Percentiles rank a stretch among this genome's conserved stretches.
Conservation (phyloP, 108 stramenopile genomes). For the Cyclotella baltica region DNA sequence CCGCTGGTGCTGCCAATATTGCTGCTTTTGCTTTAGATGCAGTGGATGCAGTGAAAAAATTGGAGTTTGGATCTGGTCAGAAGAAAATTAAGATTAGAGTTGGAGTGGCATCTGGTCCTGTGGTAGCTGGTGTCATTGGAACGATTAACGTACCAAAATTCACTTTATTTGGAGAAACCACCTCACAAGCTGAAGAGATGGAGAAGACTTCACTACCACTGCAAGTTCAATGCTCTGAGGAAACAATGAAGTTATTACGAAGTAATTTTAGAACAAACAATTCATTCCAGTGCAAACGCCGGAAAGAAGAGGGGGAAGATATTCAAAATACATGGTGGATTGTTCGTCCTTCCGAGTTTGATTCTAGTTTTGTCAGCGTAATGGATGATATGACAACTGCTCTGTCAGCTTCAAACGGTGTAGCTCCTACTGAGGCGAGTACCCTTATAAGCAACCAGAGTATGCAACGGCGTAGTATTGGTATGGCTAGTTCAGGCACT, state of each 20-base stretch:
- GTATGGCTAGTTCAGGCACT: background rate
- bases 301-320: background rate
- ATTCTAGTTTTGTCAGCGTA: background rate
- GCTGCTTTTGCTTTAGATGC: conserved; percentile 46
- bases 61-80: conserved; percentile 6
- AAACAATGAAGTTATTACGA: background rate
- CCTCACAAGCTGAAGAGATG: background rate
- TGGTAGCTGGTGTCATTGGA: conserved; percentile 29
- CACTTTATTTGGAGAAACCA: conserved; percentile 28
- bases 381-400: background rate
- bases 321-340: background rate
- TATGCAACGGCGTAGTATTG: background rate
- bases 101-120: conserved; percentile 26
- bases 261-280: background rate
- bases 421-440: background rate
- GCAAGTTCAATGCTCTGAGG: conserved; percentile 1
- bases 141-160: conserved; percentile 13
- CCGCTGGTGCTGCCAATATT: conserved; percentile 34
- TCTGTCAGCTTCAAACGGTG: background rate
- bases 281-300: background rate
- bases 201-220: background rate
- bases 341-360: background rate
- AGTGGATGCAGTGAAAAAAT: conserved; percentile 20
- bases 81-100: conserved; percentile 27
- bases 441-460: background rate